These are phyloP conservation scores for Kwoniella pini DNA, from an alignment of 768 basidiomycete species.

Conservation along the genomic window DNA sequence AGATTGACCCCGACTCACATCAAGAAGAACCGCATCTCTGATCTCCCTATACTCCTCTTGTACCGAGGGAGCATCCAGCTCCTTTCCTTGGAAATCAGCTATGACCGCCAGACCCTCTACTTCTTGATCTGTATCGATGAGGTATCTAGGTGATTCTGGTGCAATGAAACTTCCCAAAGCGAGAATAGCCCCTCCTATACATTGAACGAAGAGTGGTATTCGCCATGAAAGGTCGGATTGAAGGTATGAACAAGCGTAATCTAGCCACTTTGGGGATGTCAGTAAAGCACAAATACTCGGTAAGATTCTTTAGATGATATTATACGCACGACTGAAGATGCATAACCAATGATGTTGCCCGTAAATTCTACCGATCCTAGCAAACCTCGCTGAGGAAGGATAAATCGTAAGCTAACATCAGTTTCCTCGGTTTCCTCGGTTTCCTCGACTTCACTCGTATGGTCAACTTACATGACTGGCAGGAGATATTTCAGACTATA, in stretches of 20 bases:
- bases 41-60: slow-evolving; percentile 86
- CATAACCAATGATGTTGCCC: slow-evolving; percentile 87
- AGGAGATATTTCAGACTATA: slow-evolving; percentile 89
- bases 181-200: slow-evolving; percentile 78
- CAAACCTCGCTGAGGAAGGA: slow-evolving; percentile 85
- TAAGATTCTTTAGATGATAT: background rate
- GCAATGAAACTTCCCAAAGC: slow-evolving; percentile 75
- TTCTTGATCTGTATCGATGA: slow-evolving; percentile 84
- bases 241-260: slow-evolving; percentile 89
- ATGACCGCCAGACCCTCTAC: slow-evolving; percentile 80
- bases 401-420: no score
- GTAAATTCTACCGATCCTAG: slow-evolving; percentile 96
- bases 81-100: slow-evolving; percentile 82
- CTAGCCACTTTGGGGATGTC: slow-evolving; percentile 64
- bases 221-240: slow-evolving; percentile 87
- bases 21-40: slow-evolving; percentile 62
- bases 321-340: slow-evolving; percentile 74
- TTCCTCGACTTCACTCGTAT: no score
- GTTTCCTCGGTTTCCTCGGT: no score
- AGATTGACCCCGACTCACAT: slow-evolving; percentile 51
- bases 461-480: slow-evolving; percentile 77
- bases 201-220: slow-evolving; percentile 83
- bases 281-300: background rate
- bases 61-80: slow-evolving; percentile 67
- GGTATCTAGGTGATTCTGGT: slow-evolving; percentile 92